Percentiles rank a stretch among this genome's conserved stretches.
Conservation (phyloP, 1,139 yeast genomes). For the Candida sojae region DNA sequence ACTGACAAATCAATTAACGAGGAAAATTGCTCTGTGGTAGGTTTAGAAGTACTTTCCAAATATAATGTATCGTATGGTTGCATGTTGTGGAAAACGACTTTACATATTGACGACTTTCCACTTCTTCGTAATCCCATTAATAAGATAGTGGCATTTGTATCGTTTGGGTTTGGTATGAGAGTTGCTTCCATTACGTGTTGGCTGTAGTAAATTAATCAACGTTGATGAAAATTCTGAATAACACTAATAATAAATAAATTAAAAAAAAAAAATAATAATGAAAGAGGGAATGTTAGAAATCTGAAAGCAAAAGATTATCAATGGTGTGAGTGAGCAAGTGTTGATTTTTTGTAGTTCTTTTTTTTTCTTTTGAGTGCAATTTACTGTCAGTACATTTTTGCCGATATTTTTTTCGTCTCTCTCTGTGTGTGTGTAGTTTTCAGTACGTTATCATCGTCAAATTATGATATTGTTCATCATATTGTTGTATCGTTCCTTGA, state of each 20-base stretch:
- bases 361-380: no score
- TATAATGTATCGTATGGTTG: conserved; percentile 92
- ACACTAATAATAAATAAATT: neutral
- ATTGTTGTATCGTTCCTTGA: no score
- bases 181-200: conserved; percentile 29
- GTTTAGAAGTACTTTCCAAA: conserved; percentile 86
- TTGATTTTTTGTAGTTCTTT: no score
- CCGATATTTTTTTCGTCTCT: no score
- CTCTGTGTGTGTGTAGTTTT: no score
- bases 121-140: conserved; percentile 82
- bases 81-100: conserved; percentile 95
- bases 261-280: neutral
- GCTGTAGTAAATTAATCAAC: neutral
- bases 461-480: no score
- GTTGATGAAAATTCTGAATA: neutral
- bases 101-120: conserved; percentile 91
- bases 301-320: no score
- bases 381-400: no score
- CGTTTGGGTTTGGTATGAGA: conserved; percentile 27
- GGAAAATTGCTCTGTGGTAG: conserved; percentile 74
- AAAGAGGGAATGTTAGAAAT: no score
- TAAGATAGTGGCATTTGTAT: conserved; percentile 69
- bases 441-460: no score
- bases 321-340: no score
- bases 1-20: conserved; percentile 86